These are phyloP conservation scores for Orbilia brochopaga DNA, from an alignment of 2,329 filamentous ascomycete species.

Conservation along the genomic window DNA sequence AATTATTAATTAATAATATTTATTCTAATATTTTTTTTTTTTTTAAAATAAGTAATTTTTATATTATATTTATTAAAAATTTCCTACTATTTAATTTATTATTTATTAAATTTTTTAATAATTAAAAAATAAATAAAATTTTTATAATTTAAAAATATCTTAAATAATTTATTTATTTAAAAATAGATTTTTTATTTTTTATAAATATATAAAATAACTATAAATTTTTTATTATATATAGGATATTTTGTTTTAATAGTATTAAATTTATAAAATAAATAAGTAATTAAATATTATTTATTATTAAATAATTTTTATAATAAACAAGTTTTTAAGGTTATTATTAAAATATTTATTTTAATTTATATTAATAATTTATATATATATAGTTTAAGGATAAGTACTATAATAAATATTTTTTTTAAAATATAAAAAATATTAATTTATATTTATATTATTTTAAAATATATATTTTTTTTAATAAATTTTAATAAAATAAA, in stretches of 20 bases:
- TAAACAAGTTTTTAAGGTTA: background rate
- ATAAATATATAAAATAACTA: constrained; percentile 3
- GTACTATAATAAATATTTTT: too few relatives aligned
- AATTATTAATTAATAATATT: constrained; percentile 5
- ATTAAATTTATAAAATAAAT: too few relatives aligned
- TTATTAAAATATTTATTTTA: too few relatives aligned
- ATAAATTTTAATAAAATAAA: background rate
- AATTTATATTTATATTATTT: background rate
- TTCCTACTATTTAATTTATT: background rate
- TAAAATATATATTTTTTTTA: constrained; percentile 2
- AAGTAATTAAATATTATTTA: too few relatives aligned
- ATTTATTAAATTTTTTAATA: constrained; percentile 14
- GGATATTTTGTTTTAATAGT: background rate
- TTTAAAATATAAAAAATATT: constrained; percentile 7
- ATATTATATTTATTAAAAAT: constrained; percentile 1
- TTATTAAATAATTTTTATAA: constrained; percentile 10
- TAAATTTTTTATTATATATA: constrained; percentile 9
- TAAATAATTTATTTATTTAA: constrained; percentile 4
- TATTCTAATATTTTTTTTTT: constrained; percentile 3
- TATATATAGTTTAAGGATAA: too few relatives aligned
- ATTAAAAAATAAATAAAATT: constrained; percentile 10
- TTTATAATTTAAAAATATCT: constrained; percentile 5
- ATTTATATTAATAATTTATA: too few relatives aligned
- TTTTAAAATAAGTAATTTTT: constrained; percentile 7
- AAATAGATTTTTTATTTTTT: constrained; percentile 9